Evolutionary conservation across 257 asterid genomes (phyloP), one percentile per base, ranked within the genome.

Genomic region (Gardenia jasminoides): DNA sequence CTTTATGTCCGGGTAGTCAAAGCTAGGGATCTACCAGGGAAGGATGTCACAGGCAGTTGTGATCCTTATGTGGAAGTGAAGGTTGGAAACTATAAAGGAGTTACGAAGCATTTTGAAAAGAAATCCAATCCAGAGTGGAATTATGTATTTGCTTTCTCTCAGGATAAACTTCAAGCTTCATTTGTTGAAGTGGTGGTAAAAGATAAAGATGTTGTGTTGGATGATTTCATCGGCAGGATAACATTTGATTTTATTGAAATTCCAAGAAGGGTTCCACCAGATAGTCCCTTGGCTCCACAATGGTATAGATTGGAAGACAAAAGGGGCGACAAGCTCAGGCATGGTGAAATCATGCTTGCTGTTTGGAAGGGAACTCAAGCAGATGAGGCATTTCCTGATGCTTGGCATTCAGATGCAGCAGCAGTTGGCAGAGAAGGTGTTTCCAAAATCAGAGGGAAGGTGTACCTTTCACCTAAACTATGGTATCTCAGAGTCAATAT

Each of bases 351-450:
- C 85, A 93, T 93, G 98, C 86, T 92, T 77, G 96, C 98, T 72
- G 70, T 90, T 26, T 93, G 98, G 98, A 91, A 75, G 82, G 98
- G 98, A 56, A 93, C 93, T 81, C 97, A 93, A 71, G 98, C 96
- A 0, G 97, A 93, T 68, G 98, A 93, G 88, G 91, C 86, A 2
- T 93, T 93, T 75, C 78, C 91, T 19, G 98, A 93, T 43, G 98
- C 98, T 6, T 91, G 98, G 98, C 97, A 91, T 82, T 91, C 98
- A 2, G 98, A 93, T 67, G 96, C 98, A 9, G 97, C 94, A 0
- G 84, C 93, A 0, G 88, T 90, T 15, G 88, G 91, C 11, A 84
- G 87, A 30, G 97, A 90, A 0, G 88, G 87, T 0, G 82, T 93
- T 20, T 84, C 97, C 1, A 90, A 72, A 30, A 93, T 93, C 70